Conservation (phyloP, 768 basidiomycete species). For the Suillus subalutaceus region DNA sequence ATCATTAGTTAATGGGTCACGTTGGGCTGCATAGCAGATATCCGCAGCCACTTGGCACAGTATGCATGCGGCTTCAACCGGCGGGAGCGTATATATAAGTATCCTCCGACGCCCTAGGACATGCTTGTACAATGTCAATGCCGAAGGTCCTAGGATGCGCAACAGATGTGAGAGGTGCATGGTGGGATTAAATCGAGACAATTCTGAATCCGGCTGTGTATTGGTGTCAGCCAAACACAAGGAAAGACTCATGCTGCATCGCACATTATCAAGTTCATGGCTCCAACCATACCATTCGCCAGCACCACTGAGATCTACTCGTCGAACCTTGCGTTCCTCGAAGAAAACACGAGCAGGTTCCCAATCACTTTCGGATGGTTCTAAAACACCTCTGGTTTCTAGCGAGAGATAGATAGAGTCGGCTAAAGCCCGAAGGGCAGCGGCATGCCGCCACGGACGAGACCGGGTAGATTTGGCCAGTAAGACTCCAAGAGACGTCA, state of each 20-base stretch:
- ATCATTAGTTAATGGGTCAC: constrained; percentile 26
- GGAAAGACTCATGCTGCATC: constrained; percentile 16
- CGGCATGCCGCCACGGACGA: constrained; percentile 76
- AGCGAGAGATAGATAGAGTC: constrained; percentile 53
- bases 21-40: constrained; percentile 56
- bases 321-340: constrained; percentile 57
- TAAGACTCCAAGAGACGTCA: constrained; percentile 77
- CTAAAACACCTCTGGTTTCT: constrained; percentile 48
- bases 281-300: constrained; percentile 73
- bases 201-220: constrained; percentile 23
- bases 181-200: constrained; percentile 49
- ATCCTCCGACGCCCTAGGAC: constrained; percentile 73
- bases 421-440: constrained; percentile 62
- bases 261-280: constrained; percentile 61
- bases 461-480: constrained; percentile 65
- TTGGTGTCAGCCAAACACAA: neutral
- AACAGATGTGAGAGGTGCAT: constrained; percentile 76
- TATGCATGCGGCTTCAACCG: constrained; percentile 78
- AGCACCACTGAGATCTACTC: constrained; percentile 54
- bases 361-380: constrained; percentile 62
- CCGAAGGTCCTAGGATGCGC: constrained; percentile 77
- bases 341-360: constrained; percentile 65
- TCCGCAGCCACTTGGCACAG: constrained; percentile 66
- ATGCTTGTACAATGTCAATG: constrained; percentile 79
- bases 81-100: constrained; percentile 79